Base-by-base conservation (phyloP, 345 rosid species). In the Syzygium aromaticum region DNA sequence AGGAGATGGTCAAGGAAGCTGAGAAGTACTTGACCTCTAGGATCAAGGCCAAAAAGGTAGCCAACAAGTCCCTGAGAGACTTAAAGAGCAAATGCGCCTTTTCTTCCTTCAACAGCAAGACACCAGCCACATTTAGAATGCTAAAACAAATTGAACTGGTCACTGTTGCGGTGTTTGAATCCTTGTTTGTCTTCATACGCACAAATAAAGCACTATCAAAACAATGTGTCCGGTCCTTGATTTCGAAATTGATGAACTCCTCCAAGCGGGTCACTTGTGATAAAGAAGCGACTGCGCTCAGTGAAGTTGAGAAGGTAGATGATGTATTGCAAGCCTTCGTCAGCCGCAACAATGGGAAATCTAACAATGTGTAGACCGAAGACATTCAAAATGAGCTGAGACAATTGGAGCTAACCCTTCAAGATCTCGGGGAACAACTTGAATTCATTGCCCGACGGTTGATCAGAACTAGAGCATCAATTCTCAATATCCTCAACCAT, bases 401-500 rank as follows among this genome's bases (percentile, higher is more conserved):
- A 87, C 89, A 54, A 59, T 30, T 92, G 86, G 93, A 91, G 84
- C 30, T 86, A 28, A 88, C 90, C 90, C 87, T 93, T 87, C 91
- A 89, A 86, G 90, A 91, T 88, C 90, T 91, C 57, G 92, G 92
- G 87, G 91, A 90, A 51, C 91, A 89, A 49, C 54, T 88, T 84
- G 92, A 93, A 13, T 86, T 87, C 77, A 59, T 91, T 23, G 90
- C 86, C 16, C 90, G 87, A 85, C 86, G 88, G 25, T 64, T 92
- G 87, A 91, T 93, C 43, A 93, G 92, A 87, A 88, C 88, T 61
- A 91, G 94, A 88, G 95, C 87, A 30, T 91, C 90, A 11, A n/a
- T 93, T 88, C 94, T 94, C 67, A 93, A 91, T 51, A 89, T 87
- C 67, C 59, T 90, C 25, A 90, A 85, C 64, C 86, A n/a, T 17